Percentiles rank a stretch among this genome's conserved stretches.
These are phyloP conservation scores for Harringtonia aguacate DNA, from an alignment of 2,329 filamentous ascomycete genomes.

Conservation along the genomic window DNA sequence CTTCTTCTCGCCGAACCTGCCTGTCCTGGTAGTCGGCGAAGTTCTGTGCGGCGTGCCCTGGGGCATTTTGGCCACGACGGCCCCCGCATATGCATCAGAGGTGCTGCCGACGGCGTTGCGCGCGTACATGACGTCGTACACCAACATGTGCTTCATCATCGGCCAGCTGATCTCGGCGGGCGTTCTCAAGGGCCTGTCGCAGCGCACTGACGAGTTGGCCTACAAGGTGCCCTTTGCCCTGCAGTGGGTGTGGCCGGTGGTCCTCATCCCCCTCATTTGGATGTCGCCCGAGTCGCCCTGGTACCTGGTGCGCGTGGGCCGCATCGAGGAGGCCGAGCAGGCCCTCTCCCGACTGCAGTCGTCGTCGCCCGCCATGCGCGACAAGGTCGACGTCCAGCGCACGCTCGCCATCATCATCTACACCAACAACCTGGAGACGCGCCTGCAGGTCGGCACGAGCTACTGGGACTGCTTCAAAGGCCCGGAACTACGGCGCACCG, in stretches of 20 bases:
- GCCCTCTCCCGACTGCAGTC: slow-evolving; percentile 18
- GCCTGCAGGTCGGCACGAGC: slow-evolving; percentile 25
- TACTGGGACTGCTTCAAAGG: slow-evolving; percentile 38
- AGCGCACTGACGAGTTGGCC: slow-evolving; percentile 23
- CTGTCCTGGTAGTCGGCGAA: slow-evolving; percentile 29
- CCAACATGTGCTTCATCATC: slow-evolving; percentile 38
- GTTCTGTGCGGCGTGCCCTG: slow-evolving; percentile 30
- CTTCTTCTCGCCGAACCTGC: slow-evolving; percentile 30
- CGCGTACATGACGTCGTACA: slow-evolving; percentile 29
- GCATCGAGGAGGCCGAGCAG: slow-evolving; percentile 21
- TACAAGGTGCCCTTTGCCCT: slow-evolving; percentile 25
- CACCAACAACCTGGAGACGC: slow-evolving; percentile 30
- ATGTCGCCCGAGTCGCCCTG: slow-evolving; percentile 37
- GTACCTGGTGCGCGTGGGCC: slow-evolving; percentile 30
- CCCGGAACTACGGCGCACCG: slow-evolving; percentile 30
- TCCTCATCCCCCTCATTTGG: slow-evolving; percentile 25
- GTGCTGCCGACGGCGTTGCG: slow-evolving; percentile 22
- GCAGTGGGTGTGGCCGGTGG: slow-evolving; percentile 24
- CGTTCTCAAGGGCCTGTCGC: slow-evolving; percentile 27
- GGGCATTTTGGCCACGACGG: slow-evolving; percentile 26
- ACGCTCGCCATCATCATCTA: slow-evolving; percentile 31
- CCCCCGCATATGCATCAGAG: slow-evolving; percentile 23
- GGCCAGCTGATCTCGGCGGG: slow-evolving; percentile 20
- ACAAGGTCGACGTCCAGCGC: slow-evolving; percentile 7
- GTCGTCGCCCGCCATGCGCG: slow-evolving; percentile 14